Percentiles rank a stretch among this genome's conserved stretches.
These are phyloP conservation scores for Herpetomonas tarakana DNA, from an alignment of 208 protist species.

Conservation along the genomic window DNA sequence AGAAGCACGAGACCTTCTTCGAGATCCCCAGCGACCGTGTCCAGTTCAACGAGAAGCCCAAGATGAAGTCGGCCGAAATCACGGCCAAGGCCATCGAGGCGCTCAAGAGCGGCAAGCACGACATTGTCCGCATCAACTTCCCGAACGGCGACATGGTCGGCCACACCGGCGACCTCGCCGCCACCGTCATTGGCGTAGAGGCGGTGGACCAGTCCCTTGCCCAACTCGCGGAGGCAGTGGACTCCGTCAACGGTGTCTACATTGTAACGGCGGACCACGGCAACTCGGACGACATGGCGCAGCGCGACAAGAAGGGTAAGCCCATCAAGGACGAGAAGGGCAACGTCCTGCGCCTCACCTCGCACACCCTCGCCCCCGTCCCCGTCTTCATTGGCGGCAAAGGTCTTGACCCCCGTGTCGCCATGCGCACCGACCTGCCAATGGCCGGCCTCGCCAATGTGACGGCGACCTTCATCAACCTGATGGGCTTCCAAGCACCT, in stretches of 20 bases:
- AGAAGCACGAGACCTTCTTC: constrained; percentile 87
- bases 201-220: constrained; percentile 83
- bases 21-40: constrained; percentile 89
- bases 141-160: constrained; percentile 97
- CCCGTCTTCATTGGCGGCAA: constrained; percentile 90
- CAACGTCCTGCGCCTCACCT: constrained; percentile 84
- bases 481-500: constrained; percentile 91
- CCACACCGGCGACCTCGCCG: constrained; percentile 92
- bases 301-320: constrained; percentile 93
- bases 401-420: constrained; percentile 73
- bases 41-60: constrained; percentile 93
- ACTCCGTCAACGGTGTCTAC: constrained; percentile 82
- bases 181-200: constrained; percentile 79
- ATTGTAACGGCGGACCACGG: constrained; percentile 95
- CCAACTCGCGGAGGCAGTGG: constrained; percentile 79
- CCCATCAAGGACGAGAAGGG: constrained; percentile 62
- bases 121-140: constrained; percentile 93
- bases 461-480: constrained; percentile 93
- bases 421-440: constrained; percentile 83
- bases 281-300: constrained; percentile 95
- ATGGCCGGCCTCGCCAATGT: constrained; percentile 91
- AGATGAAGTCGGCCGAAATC: constrained; percentile 94
- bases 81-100: constrained; percentile 88
- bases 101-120: constrained; percentile 87
- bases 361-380: constrained; percentile 92